phyloP scores from a whole-genome alignment of 192 early-diverging fungal genomes.

The Gaertneriomyces semiglobifer region DNA sequence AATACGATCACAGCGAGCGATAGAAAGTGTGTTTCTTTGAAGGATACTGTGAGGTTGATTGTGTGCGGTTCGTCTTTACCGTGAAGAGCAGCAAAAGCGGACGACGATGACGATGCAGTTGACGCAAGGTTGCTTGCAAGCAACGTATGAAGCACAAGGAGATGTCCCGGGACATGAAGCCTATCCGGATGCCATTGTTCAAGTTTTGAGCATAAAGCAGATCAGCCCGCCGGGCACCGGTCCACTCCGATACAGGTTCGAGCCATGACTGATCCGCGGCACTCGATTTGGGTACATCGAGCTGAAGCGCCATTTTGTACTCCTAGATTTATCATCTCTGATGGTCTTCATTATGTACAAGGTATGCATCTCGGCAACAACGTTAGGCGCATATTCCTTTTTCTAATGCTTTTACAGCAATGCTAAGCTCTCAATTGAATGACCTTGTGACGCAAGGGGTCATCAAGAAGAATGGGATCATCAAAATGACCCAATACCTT shows the following conservation, averaged over 20 bases:
- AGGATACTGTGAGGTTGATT: too few species aligned
- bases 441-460: conserved; percentile 37
- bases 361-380: conserved; percentile 39
- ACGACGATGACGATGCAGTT: background rate
- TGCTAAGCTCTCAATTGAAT: conserved; percentile 59
- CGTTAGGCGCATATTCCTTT: background rate
- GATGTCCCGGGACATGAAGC: background rate
- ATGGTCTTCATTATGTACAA: conserved; percentile 63
- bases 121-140: conserved; percentile 8
- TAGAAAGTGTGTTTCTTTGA: too few species aligned
- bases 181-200: conserved; percentile 29
- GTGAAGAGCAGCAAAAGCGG: too few species aligned
- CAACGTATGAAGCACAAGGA: conserved; percentile 1
- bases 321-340: conserved; percentile 60
- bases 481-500: conserved; percentile 46
- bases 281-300: background rate
- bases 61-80: too few species aligned
- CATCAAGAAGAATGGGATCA: conserved; percentile 51
- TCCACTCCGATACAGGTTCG: conserved; percentile 7
- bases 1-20: too few species aligned
- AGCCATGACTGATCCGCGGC: conserved; percentile 14
- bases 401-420: conserved; percentile 39
- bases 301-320: background rate
- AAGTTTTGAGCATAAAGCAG: conserved; percentile 51
- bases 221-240: conserved; percentile 8